Percentiles rank a stretch among this genome's conserved stretches.
Conservation (phyloP, 345 rosid species). For the Eucalyptus pauciflora region DNA sequence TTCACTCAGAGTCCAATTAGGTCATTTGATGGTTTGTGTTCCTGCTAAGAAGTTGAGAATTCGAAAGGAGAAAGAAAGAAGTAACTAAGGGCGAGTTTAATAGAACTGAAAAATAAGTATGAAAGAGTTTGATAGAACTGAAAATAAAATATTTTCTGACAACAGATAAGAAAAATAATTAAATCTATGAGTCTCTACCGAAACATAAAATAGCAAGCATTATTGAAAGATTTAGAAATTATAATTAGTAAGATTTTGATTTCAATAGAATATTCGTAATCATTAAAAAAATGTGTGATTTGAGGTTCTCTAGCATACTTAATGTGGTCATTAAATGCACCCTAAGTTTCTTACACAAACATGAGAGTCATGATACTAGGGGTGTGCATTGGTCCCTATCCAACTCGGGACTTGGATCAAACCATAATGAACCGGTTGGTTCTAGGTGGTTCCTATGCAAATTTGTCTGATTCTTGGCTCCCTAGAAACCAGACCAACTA, state of each 20-base stretch:
- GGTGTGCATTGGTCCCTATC: not conserved
- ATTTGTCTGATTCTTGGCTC: no score
- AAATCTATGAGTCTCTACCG: not conserved
- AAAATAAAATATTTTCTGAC: not conserved
- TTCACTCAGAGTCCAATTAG: not conserved
- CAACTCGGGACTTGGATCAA: not conserved
- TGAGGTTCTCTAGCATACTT: not conserved
- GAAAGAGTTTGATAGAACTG: not conserved
- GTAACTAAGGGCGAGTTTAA: not conserved
- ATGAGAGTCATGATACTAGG: not conserved
- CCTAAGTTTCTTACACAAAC: not conserved
- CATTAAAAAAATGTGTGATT: not conserved
- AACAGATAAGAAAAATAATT: not conserved
- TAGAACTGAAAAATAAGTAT: not conserved
- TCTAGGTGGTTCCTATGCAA: not conserved
- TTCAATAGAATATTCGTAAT: not conserved
- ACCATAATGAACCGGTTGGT: fast-evolving
- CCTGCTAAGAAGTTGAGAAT: not conserved
- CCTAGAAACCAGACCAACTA: no score
- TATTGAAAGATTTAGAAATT: not conserved
- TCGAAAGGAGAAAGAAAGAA: not conserved
- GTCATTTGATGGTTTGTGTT: not conserved
- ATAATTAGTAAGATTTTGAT: not conserved
- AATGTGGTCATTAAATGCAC: not conserved
- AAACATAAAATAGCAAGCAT: not conserved